Conservation (phyloP, 108 stramenopile genomes). For the Cylindrotheca closterium region DNA sequence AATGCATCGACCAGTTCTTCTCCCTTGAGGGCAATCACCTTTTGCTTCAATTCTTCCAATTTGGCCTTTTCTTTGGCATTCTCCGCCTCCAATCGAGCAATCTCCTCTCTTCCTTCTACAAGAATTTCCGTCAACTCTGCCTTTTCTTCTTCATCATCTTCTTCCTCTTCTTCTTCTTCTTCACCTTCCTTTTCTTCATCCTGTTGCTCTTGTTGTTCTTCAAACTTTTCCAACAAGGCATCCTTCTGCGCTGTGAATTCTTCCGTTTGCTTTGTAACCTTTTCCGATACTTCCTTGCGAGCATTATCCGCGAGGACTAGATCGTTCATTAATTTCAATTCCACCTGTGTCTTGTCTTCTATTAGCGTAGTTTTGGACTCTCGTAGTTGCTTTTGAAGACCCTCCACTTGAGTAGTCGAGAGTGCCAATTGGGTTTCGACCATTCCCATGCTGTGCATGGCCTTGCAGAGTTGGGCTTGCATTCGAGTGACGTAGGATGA, state of each 20-base stretch:
- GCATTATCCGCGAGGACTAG: constrained; percentile 56
- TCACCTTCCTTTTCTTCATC: constrained; percentile 20
- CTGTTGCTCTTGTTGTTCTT: constrained; percentile 28
- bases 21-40: constrained; percentile 25
- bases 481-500: constrained; percentile 67
- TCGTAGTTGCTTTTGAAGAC: constrained; percentile 44
- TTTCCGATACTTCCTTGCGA: constrained; percentile 54
- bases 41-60: constrained; percentile 30
- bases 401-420: constrained; percentile 39
- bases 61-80: constrained; percentile 17
- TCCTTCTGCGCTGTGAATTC: constrained; percentile 45
- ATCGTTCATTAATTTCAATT: constrained; percentile 76
- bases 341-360: constrained; percentile 66
- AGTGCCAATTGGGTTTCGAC: constrained; percentile 78
- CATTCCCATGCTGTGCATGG: constrained; percentile 81
- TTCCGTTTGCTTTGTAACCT: constrained; percentile 42
- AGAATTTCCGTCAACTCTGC: constrained; percentile 32
- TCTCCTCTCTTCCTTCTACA: constrained; percentile 31
- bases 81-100: constrained; percentile 23
- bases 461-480: constrained; percentile 81
- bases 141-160: constrained; percentile 35
- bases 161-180: constrained; percentile 34
- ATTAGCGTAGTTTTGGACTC: constrained; percentile 49
- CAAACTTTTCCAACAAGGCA: constrained; percentile 33
- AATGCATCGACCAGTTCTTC: constrained; percentile 30